A percentile compares a stretch with the other conserved stretches of the same genome.
Conservation (phyloP, 2,329 filamentous ascomycete species). For the Ascochyta clinopodiicola region DNA sequence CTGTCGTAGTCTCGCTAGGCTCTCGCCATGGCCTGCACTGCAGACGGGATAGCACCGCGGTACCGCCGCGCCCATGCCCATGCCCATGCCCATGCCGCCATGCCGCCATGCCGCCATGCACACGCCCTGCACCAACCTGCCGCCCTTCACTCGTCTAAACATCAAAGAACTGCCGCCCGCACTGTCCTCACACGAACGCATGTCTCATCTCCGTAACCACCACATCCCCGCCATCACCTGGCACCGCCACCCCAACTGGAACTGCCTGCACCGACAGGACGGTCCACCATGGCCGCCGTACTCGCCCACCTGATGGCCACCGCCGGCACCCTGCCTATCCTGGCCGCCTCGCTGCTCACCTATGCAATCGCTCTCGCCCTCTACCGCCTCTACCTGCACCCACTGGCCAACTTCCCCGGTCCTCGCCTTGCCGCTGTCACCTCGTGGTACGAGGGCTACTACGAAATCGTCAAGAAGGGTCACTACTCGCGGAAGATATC, state of each 20-base stretch:
- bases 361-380: slow-evolving; percentile 35
- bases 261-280: background rate
- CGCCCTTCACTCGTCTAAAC: background rate
- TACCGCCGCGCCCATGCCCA: too few relatives aligned
- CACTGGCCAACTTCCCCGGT: slow-evolving; percentile 54
- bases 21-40: too few relatives aligned
- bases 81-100: background rate
- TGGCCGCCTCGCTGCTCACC: slow-evolving; percentile 14
- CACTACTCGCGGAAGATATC: slow-evolving; percentile 42
- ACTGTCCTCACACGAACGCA: slow-evolving; percentile 1
- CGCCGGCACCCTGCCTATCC: slow-evolving; percentile 14
- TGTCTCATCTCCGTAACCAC: slow-evolving; percentile 15
- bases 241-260: background rate
- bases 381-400: slow-evolving; percentile 54
- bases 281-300: slow-evolving; percentile 10
- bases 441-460: slow-evolving; percentile 46
- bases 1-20: too few relatives aligned
- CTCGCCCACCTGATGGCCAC: slow-evolving; percentile 14
- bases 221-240: slow-evolving; percentile 4
- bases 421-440: slow-evolving; percentile 45
- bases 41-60: too few relatives aligned
- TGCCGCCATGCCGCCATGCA: background rate
- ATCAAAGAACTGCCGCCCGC: background rate
- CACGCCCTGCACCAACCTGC: background rate
- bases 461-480: slow-evolving; percentile 40